Percentiles rank a stretch among this genome's conserved stretches.
Conservation (phyloP, 352 stramenopile genomes). For the Phytophthora nicotianae region DNA sequence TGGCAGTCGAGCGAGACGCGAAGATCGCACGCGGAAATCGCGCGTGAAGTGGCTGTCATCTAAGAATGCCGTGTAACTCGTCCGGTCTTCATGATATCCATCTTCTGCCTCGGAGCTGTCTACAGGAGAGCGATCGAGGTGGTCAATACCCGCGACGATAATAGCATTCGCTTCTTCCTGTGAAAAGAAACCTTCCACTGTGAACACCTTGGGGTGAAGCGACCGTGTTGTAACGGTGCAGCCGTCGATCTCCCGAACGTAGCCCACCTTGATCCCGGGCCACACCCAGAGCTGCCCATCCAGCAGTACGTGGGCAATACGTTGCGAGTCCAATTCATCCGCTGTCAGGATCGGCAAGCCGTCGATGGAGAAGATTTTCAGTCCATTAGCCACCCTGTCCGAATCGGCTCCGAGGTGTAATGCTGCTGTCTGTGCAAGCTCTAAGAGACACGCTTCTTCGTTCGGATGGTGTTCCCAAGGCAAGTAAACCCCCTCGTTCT, state of each 20-base stretch:
- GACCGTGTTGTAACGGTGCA: conserved; percentile 66
- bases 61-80: conserved; percentile 75
- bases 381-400: conserved; percentile 52
- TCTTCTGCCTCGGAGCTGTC: conserved; percentile 60
- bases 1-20: conserved; percentile 53
- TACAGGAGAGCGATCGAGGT: conserved; percentile 60
- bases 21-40: conserved; percentile 56
- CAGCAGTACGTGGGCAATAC: conserved; percentile 70
- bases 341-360: conserved; percentile 50
- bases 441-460: conserved; percentile 42
- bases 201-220: conserved; percentile 67
- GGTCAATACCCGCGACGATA: conserved; percentile 51
- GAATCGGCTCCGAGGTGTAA: conserved; percentile 48
- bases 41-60: conserved; percentile 68
- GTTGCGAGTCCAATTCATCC: conserved; percentile 39
- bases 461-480: conserved; percentile 37
- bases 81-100: conserved; percentile 66
- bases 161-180: conserved; percentile 61
- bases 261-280: conserved; percentile 72
- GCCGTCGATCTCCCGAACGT: conserved; percentile 56
- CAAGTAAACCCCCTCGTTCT: conserved; percentile 61
- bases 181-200: conserved; percentile 66
- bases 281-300: conserved; percentile 80
- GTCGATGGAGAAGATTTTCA: conserved; percentile 65
- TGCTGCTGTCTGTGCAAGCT: conserved; percentile 47